Conservation (phyloP, 2,329 filamentous ascomycete species). For the Canariomyces notabilis region DNA sequence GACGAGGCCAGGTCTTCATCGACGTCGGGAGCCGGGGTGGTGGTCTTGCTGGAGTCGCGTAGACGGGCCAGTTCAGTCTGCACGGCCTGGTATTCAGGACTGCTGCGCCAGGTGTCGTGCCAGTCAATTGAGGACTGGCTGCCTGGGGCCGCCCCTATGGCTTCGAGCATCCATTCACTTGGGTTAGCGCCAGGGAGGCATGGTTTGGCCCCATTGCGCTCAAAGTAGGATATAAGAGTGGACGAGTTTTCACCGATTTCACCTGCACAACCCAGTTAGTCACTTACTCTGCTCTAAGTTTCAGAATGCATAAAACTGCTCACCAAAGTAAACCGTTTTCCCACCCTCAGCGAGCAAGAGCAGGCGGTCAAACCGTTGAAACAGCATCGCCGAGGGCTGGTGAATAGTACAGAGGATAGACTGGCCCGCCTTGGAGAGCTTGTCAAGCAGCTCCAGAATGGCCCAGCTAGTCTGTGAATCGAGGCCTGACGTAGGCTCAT, state of each 20-base stretch:
- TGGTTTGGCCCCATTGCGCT: slow-evolving; percentile 52
- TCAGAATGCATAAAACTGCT: too few species aligned
- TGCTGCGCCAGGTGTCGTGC: slow-evolving; percentile 60
- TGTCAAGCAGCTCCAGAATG: slow-evolving; percentile 64
- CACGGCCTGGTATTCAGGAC: slow-evolving; percentile 47
- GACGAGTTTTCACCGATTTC: slow-evolving; percentile 57
- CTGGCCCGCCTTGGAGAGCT: slow-evolving; percentile 50
- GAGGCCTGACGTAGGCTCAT: slow-evolving; percentile 70
- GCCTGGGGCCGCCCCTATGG: too few species aligned
- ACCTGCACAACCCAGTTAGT: too few species aligned
- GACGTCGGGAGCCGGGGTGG: slow-evolving; percentile 32
- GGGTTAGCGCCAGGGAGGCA: slow-evolving; percentile 63
- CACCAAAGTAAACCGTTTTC: slow-evolving; percentile 64
- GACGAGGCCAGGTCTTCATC: too few species aligned
- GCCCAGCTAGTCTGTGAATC: slow-evolving; percentile 71
- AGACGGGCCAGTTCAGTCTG: too few species aligned
- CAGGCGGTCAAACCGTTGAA: slow-evolving; percentile 51
- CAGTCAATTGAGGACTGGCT: too few species aligned
- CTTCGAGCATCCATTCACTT: slow-evolving; percentile 68
- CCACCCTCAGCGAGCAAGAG: slow-evolving; percentile 60
- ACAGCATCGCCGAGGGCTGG: slow-evolving; percentile 43
- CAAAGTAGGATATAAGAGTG: slow-evolving; percentile 56
- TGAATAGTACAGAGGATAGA: slow-evolving; percentile 49
- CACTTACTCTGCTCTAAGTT: too few species aligned
- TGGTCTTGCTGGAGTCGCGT: slow-evolving; percentile 33